Evolutionary conservation across 1,284 basidiomycete genomes (phyloP), one percentile per base, ranked within the genome.

Genomic region (Cutaneotrichosporon cutaneum): DNA sequence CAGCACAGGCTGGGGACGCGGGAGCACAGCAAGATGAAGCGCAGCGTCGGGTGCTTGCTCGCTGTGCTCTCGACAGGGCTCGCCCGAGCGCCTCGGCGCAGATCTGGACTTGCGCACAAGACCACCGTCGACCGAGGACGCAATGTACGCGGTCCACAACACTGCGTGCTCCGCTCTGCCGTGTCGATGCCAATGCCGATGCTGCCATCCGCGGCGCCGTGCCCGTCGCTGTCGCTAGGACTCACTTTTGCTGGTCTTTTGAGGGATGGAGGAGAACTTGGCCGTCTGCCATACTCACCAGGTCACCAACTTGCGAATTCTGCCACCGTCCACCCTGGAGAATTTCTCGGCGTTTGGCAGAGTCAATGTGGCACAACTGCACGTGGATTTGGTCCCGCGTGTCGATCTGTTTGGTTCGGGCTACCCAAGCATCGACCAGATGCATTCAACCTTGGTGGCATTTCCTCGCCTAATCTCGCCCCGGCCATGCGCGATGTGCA

Each of bases 241-340:
- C 36, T 39, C 36, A 39, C 36, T 39, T 39, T 39, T 39, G 36
- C 36, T 39, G 36, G 36, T 39, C 36, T 39, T 39, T 39, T 39
- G 36, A 39, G 36, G 36, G 36, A 39, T 39, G 13, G 36, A 39
- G 36, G 36, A 39, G 36, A 39, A 39, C 36, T 39, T 16, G 36
- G 9, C 36, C 14, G 36, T 4, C 36, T 39, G 36, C 36, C 36
- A 39, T 39, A 14, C 36, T 39, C 36, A 39, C 13, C 13, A 39
- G 18, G 36, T 16, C 36, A 39, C 36, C 36, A 7, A 39, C 36
- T n/a, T 16, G 36, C 36, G 36, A 39, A 39, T 39, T 39, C 36
- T 39, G 36, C 36, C 36, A 39, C 36, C 36, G 36, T 39, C 36
- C 36, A 39, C 36, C 36, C 36, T 39, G 36, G 36, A 14, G 9